A percentile compares a stretch with the other conserved stretches of the same genome.
phyloP scores from a whole-genome alignment of 2,329 filamentous ascomycete species.

The Aspergillus aculeatinus region DNA sequence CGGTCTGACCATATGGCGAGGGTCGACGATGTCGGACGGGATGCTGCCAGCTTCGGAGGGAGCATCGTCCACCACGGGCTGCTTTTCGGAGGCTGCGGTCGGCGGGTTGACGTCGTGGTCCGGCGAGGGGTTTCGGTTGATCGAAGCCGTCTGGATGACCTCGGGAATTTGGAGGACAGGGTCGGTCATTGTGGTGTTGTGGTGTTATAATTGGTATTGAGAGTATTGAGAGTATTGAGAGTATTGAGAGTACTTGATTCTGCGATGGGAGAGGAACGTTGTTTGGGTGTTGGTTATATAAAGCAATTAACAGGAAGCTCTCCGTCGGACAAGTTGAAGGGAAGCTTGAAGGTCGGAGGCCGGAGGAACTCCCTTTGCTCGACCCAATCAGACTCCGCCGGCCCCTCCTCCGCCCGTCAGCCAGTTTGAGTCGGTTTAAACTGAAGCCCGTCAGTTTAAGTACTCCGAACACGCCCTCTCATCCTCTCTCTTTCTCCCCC shows the following conservation, averaged over 20 bases:
- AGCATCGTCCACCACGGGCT: constrained; percentile 58
- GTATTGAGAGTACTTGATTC: too few relatives aligned
- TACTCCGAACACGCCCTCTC: background rate
- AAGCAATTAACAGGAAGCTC: too few relatives aligned
- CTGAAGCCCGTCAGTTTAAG: background rate
- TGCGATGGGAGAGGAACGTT: too few relatives aligned
- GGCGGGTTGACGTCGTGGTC: constrained; percentile 76
- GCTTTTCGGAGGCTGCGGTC: constrained; percentile 67
- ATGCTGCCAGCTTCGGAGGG: constrained; percentile 45
- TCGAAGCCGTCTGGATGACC: constrained; percentile 75
- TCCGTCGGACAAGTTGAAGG: background rate
- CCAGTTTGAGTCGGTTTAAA: constrained; percentile 14
- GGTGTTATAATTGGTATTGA: background rate
- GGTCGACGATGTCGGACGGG: constrained; percentile 49
- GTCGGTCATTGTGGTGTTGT: constrained; percentile 55
- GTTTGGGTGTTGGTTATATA: background rate
- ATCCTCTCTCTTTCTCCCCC: constrained; percentile 9
- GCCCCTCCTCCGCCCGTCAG: constrained; percentile 4
- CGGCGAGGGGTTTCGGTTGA: constrained; percentile 70
- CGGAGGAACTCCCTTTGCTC: constrained; percentile 1
- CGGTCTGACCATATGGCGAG: constrained; percentile 35
- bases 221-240: too few relatives aligned
- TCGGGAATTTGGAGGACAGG: constrained; percentile 69
- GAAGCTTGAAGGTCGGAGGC: background rate
- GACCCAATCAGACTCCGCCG: constrained; percentile 17